These are phyloP conservation scores for Aspergillus fijiensis DNA, from an alignment of 2,329 filamentous ascomycete genomes.

Conservation along the genomic window DNA sequence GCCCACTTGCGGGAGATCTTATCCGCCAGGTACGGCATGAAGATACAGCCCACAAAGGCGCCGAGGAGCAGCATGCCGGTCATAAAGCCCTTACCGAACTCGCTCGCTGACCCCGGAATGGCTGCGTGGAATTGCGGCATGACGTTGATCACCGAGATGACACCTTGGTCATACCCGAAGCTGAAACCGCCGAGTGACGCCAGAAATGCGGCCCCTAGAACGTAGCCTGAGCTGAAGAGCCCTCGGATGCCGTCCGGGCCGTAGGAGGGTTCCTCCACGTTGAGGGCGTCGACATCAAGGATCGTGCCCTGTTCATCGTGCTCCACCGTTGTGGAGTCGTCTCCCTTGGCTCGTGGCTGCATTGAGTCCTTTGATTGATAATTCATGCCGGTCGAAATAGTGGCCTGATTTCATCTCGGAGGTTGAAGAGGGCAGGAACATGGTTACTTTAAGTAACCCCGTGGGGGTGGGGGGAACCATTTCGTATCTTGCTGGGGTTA, in stretches of 20 bases:
- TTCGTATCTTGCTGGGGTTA: not conserved
- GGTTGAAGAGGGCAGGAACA: not conserved
- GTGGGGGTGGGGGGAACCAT: not conserved
- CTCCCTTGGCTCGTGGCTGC: not conserved
- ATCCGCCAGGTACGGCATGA: slow-evolving; percentile 42
- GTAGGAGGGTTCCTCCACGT: slow-evolving; percentile 17
- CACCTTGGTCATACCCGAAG: slow-evolving; percentile 48
- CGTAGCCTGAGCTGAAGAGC: slow-evolving; percentile 38
- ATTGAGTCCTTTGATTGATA: not conserved
- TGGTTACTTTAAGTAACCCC: not conserved
- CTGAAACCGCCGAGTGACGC: slow-evolving; percentile 44
- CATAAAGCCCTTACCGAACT: slow-evolving; percentile 44
- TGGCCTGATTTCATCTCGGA: no score
- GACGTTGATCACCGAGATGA: slow-evolving; percentile 47
- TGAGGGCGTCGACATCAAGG: not conserved
- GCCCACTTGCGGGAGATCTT: slow-evolving; percentile 45
- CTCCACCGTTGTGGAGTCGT: not conserved
- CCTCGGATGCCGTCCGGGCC: slow-evolving; percentile 32
- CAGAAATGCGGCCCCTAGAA: slow-evolving; percentile 45
- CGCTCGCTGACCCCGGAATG: slow-evolving; percentile 37
- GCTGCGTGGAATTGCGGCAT: slow-evolving; percentile 47
- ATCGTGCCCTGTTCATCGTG: not conserved
- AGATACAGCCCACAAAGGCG: slow-evolving; percentile 36
- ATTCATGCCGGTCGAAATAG: no score
- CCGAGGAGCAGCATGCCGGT: slow-evolving; percentile 46